Percentiles rank a stretch among this genome's conserved stretches.
These are phyloP conservation scores for Backusella circina DNA, from an alignment of 192 early-diverging fungal species.

Conservation along the genomic window DNA sequence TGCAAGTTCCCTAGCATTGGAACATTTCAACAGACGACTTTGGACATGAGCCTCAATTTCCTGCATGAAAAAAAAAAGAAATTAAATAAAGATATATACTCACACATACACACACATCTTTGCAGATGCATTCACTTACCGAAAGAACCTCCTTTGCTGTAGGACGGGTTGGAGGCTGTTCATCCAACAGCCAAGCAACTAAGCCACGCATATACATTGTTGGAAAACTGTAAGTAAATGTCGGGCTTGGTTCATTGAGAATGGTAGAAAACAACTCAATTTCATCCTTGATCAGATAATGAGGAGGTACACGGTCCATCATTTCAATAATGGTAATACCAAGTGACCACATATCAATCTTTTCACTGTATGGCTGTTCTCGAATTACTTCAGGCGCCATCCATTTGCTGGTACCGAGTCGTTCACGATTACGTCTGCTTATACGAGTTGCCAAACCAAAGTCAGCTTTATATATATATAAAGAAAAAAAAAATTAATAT, in stretches of 20 bases:
- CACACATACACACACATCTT: neutral
- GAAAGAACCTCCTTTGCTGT: conserved; percentile 24
- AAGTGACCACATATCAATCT: conserved; percentile 48
- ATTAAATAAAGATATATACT: neutral
- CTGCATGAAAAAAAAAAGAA: conserved; percentile 1
- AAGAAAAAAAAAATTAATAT: neutral
- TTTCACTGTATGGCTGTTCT: conserved; percentile 41
- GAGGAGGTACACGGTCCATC: conserved; percentile 46
- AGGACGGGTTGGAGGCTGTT: conserved; percentile 24
- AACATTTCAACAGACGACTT: conserved; percentile 21
- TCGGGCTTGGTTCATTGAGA: conserved; percentile 28
- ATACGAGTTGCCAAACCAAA: conserved; percentile 38
- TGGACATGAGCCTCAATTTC: conserved; percentile 36
- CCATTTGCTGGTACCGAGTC: conserved; percentile 39
- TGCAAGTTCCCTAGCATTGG: conserved; percentile 25
- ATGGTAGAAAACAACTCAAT: conserved; percentile 29
- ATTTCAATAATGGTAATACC: conserved; percentile 46
- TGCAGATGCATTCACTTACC: conserved; percentile 20
- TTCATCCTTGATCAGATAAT: conserved; percentile 35
- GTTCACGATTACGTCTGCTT: conserved; percentile 25
- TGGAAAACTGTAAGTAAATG: conserved; percentile 34
- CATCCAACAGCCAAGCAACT: conserved; percentile 37
- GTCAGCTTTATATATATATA: conserved; percentile 25
- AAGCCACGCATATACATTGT: conserved; percentile 36
- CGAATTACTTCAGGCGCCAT: conserved; percentile 50